Evolutionary conservation across 1,284 basidiomycete species (phyloP), one percentile per base, ranked within the genome.

Genomic region (Wolfiporia cocos): DNA sequence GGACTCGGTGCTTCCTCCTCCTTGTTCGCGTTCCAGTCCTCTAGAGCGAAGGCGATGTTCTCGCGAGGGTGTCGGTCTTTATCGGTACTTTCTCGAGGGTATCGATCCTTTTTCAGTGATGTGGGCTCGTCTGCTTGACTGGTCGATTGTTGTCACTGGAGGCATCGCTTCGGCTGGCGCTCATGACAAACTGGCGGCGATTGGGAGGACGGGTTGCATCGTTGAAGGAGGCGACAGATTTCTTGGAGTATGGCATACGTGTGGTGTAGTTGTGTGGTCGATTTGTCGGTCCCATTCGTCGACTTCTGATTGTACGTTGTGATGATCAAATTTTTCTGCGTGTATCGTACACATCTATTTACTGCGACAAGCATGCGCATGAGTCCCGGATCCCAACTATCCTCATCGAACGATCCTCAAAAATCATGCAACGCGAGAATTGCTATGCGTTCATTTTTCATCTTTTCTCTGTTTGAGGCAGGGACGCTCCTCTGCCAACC

Each of bases 21-120:
- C 83, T 77, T 76, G 84, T 76, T 81, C 85, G 85, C 84, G 85
- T 88, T 88, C 85, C 85, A 83, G 86, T 88, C 82, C 77, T 74
- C 86, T 70, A 86, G 73, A 87, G 31, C 51, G 55, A 81, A 47
- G 45, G 66, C 63, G 67, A 63, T 63, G 61, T 46, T 44, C 50
- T 50, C 37, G 48, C 41, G 34, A 44, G 44, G 43, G 56, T 52
- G 53, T 62, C 58, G 56, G 65, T 51, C 60, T 53, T 58, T 57
- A 44, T 66, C 63, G 67, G 63, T 63, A 60, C 45, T 44, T 50
- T 50, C 37, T 48, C 41, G 34, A 44, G 44, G 43, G 56, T 52
- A 53, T 62, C 58, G 56, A 65, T 51, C 60, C 53, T 58, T 57
- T 52, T 48, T 59, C 57, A 41, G 56, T 40, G 46, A 49, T 54